phyloP scores from a whole-genome alignment of 768 basidiomycete species.

The Gymnopilus junonius region DNA sequence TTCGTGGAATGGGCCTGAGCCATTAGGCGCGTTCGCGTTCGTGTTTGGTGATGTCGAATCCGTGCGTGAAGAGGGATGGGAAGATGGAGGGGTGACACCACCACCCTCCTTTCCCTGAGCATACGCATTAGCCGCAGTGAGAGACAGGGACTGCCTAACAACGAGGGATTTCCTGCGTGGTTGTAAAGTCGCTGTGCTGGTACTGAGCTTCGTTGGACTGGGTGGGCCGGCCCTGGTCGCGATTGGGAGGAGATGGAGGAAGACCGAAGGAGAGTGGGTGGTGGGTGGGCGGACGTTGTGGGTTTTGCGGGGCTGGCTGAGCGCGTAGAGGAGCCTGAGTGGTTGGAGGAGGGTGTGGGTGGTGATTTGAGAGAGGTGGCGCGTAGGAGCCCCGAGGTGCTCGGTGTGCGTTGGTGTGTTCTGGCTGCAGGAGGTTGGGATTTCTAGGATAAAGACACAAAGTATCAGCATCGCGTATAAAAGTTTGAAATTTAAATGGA shows the following conservation, averaged over 20 bases:
- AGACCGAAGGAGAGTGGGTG: constrained; percentile 13
- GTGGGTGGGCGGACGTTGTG: constrained; percentile 28
- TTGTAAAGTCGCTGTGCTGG: constrained; percentile 48
- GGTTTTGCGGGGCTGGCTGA: constrained; percentile 68
- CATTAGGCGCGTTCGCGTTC: constrained; percentile 16
- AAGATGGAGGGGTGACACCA: constrained; percentile 22
- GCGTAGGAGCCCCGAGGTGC: constrained; percentile 44
- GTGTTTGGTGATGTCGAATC: constrained; percentile 27
- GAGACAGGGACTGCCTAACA: constrained; percentile 45
- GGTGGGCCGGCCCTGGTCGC: constrained; percentile 21
- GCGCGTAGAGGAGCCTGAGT: constrained; percentile 60
- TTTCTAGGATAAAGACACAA: constrained; percentile 16
- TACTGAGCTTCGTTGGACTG: constrained; percentile 64
- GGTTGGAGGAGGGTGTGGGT: constrained; percentile 48
- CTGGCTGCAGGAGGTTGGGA: constrained; percentile 25
- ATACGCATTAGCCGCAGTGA: constrained; percentile 28
- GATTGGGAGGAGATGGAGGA: constrained; percentile 27
- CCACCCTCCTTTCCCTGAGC: not conserved
- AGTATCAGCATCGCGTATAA: not conserved
- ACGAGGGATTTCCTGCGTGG: constrained; percentile 55
- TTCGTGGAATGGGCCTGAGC: constrained; percentile 23
- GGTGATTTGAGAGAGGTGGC: constrained; percentile 42
- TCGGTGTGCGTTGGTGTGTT: constrained; percentile 65
- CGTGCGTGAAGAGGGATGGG: constrained; percentile 35
- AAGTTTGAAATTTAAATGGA: not conserved